Percentiles rank a stretch among this genome's conserved stretches.
Conservation (phyloP, 768 basidiomycete genomes). For the Auricularia sp. region DNA sequence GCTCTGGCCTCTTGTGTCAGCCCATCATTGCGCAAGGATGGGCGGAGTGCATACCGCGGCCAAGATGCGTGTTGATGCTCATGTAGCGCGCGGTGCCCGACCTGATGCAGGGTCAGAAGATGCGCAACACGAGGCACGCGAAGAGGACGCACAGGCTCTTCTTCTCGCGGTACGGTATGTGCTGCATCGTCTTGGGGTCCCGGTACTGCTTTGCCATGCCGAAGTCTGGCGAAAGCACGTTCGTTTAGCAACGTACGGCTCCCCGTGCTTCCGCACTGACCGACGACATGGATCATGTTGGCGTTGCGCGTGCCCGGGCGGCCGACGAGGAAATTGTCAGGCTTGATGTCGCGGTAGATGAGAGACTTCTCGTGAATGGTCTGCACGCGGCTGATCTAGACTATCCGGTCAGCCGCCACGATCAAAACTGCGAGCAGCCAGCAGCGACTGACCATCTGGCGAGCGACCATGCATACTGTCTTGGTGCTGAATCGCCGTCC, state of each 20-base stretch:
- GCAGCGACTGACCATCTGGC: constrained; percentile 68
- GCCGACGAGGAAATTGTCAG: constrained; percentile 97
- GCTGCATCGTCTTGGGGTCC: constrained; percentile 98
- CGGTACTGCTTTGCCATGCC: constrained; percentile 99
- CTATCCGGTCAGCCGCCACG: constrained; percentile 1
- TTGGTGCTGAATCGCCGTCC: constrained; percentile 95
- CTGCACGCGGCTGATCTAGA: constrained; percentile 84
- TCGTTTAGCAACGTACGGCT: neutral
- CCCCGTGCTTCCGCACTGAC: constrained; percentile 14
- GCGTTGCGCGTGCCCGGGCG: constrained; percentile 84
- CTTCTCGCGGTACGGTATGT: constrained; percentile 96
- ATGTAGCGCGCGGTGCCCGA: constrained; percentile 94
- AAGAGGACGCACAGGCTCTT: constrained; percentile 64
- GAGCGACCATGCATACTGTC: constrained; percentile 97
- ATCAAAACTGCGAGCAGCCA: constrained; percentile 5
- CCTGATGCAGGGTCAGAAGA: neutral
- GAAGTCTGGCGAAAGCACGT: constrained; percentile 45
- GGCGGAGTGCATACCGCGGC: constrained; percentile 45
- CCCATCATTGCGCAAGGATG: constrained; percentile 6
- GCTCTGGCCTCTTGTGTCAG: constrained; percentile 37
- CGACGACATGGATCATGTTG: constrained; percentile 44
- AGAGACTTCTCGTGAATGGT: constrained; percentile 99
- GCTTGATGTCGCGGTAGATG: constrained; percentile 99
- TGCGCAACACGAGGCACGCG: neutral
- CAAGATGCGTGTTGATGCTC: constrained; percentile 98